These are phyloP conservation scores for Simmondsia chinensis DNA, from an alignment of 148 eudicot species.

Conservation along the genomic window DNA sequence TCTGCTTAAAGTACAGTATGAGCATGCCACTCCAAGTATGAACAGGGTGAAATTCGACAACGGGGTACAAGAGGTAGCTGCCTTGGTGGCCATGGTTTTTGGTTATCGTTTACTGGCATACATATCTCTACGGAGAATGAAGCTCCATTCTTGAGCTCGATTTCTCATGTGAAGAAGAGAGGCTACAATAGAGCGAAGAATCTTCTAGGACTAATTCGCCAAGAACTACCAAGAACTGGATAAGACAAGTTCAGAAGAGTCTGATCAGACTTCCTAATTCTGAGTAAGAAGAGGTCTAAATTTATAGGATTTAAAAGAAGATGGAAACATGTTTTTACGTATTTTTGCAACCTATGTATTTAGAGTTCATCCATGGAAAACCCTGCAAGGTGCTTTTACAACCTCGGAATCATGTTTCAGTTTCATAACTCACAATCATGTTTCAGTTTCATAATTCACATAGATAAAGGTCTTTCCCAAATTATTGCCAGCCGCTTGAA, in stretches of 20 bases:
- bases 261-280: too few relatives aligned
- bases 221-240: too few relatives aligned
- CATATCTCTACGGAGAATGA: conserved; percentile 29
- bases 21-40: conserved; percentile 10
- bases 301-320: too few relatives aligned
- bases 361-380: conserved; percentile 6
- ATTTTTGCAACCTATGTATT: conserved; percentile 2
- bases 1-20: conserved; percentile 87
- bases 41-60: conserved; percentile 20
- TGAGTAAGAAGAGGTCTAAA: too few relatives aligned
- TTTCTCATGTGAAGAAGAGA: too few relatives aligned
- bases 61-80: conserved; percentile 26
- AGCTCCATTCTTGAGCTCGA: conserved; percentile 16
- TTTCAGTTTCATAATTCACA: conserved; percentile 1
- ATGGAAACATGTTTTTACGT: too few relatives aligned
- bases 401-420: conserved; percentile 6
- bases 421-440: conserved; percentile 5
- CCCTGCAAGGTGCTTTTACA: conserved; percentile 7
- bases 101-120: conserved; percentile 42
- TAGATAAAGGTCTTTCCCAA: background rate
- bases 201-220: too few relatives aligned
- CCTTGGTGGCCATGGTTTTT: conserved; percentile 33
- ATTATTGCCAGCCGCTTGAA: background rate
- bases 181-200: too few relatives aligned
- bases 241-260: too few relatives aligned